phyloP scores from a whole-genome alignment of 305 asterid genomes.

The Stenogyne calaminthoides region DNA sequence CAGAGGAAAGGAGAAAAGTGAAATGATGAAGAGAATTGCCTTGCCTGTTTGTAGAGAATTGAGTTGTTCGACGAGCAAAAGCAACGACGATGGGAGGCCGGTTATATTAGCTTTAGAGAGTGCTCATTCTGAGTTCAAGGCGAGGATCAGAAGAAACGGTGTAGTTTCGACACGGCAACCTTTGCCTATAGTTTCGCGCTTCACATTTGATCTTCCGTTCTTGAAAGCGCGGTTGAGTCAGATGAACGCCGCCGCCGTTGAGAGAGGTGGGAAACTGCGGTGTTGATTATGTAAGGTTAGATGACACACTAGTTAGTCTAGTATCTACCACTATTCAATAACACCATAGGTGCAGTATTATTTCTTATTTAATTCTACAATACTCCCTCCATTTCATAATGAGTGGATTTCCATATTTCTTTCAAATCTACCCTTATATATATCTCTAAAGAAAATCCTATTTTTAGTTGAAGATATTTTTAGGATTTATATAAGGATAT shows the following conservation, averaged over 20 bases:
- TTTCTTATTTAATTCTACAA: too few relatives aligned
- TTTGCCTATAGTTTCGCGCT: slow-evolving; percentile 36
- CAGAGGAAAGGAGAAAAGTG: slow-evolving; percentile 10
- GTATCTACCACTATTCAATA: not conserved
- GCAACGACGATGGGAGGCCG: slow-evolving; percentile 37
- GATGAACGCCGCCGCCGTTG: slow-evolving; percentile 41
- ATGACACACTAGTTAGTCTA: too few relatives aligned
- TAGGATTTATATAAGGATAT: too few relatives aligned
- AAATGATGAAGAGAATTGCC: not conserved
- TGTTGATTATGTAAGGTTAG: not conserved
- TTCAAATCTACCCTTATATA: too few relatives aligned
- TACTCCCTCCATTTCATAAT: too few relatives aligned
- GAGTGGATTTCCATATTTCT: too few relatives aligned
- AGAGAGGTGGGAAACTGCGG: not conserved
- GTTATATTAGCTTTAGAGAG: slow-evolving; percentile 77
- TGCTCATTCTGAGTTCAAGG: slow-evolving; percentile 44
- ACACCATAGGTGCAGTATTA: too few relatives aligned
- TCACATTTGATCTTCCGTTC: slow-evolving; percentile 65
- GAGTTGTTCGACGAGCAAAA: slow-evolving; percentile 7
- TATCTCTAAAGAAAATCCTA: too few relatives aligned
- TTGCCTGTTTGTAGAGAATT: not conserved
- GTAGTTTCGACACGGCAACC: slow-evolving; percentile 12
- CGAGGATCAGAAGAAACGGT: slow-evolving; percentile 51
- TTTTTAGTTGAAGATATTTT: too few relatives aligned
- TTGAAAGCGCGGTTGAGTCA: slow-evolving; percentile 57